Conservation (phyloP, 2,329 filamentous ascomycete species). For the Macroventuria anomochaeta region DNA sequence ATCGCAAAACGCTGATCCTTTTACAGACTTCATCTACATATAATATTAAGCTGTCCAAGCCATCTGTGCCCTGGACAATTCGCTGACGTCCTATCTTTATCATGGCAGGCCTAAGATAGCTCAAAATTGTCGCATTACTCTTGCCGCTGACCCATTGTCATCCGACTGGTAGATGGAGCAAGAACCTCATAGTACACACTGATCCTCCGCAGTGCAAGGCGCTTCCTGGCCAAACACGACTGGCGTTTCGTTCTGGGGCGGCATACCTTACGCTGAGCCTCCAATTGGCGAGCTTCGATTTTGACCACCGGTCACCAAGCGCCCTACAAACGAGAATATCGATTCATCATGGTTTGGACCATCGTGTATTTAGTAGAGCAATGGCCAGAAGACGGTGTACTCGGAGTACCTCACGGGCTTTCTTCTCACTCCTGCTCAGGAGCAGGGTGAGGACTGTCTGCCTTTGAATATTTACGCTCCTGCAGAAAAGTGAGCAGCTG, state of each 20-base stretch:
- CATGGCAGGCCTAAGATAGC: neutral
- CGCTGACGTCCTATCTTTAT: neutral
- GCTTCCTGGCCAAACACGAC: constrained; percentile 27
- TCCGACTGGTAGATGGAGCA: neutral
- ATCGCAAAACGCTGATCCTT: constrained; percentile 1
- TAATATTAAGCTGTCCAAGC: neutral
- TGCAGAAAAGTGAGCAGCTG: constrained; percentile 11
- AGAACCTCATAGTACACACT: constrained; percentile 25
- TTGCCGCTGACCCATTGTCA: neutral
- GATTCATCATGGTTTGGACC: constrained; percentile 29
- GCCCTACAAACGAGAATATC: constrained; percentile 18
- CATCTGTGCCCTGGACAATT: neutral
- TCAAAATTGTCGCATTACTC: neutral
- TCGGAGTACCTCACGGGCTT: constrained; percentile 31
- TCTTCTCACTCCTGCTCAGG: constrained; percentile 26
- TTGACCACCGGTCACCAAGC: constrained; percentile 25
- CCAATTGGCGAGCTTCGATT: constrained; percentile 24
- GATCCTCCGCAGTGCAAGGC: constrained; percentile 27
- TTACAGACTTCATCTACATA: neutral
- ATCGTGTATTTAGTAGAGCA: constrained; percentile 30
- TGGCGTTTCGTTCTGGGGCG: constrained; percentile 29
- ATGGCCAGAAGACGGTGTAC: constrained; percentile 28
- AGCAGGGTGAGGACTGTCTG: constrained; percentile 36
- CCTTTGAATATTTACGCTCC: constrained; percentile 39
- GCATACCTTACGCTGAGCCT: constrained; percentile 29